Evolutionary conservation across 2,329 filamentous ascomycete genomes (phyloP), one percentile per base, ranked within the genome.

Genomic region (Colletotrichum zoysiae): DNA sequence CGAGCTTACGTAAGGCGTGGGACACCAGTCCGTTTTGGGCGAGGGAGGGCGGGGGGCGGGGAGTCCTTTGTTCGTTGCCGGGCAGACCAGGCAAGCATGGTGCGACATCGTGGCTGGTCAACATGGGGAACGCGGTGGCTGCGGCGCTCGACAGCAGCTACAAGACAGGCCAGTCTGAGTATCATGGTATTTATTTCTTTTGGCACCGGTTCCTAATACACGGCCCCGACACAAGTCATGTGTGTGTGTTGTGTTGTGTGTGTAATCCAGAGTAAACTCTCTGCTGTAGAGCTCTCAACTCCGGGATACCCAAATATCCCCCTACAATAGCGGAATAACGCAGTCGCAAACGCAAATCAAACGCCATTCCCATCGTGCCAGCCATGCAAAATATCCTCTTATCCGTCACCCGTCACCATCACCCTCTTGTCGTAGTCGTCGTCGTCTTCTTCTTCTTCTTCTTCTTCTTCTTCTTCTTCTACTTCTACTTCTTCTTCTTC

Each of bases 351-450:
- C 44, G 38, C 46, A 69, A 72, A 61, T 60, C 61, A 73, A 73
- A 73, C 70, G 70, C 70, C 70, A 55, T 73, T 63, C 70, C 70
- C 70, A 60, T 72, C 65, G 60, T 73, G 67, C 67, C 62, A 73
- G 67, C 67, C 70, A 73, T 73, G 70, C 70, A 71, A 64, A 53
- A 48, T 63, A 51, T 71, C 66, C 56, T 65, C 35, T 66, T 51
- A 33, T 53, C 55, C 60, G 23, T 20, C 44, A n/a, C 62, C 55
- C 60, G 23, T 20, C 44, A n/a, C 62, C 50, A 23, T n/a, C 44
- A 46, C 46, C 20, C n/a, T 48, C 46, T 48, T 11, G n/a, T 48
- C 46, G 20, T 48, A 9, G 18, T 20, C 42, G 18, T 14, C 38
- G 9, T 38, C 35, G 9, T 16, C 40, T n/a, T 42, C n/a, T 14